Base-by-base conservation (phyloP, 805 yeast genomes). In the Teunomyces kruisii region DNA sequence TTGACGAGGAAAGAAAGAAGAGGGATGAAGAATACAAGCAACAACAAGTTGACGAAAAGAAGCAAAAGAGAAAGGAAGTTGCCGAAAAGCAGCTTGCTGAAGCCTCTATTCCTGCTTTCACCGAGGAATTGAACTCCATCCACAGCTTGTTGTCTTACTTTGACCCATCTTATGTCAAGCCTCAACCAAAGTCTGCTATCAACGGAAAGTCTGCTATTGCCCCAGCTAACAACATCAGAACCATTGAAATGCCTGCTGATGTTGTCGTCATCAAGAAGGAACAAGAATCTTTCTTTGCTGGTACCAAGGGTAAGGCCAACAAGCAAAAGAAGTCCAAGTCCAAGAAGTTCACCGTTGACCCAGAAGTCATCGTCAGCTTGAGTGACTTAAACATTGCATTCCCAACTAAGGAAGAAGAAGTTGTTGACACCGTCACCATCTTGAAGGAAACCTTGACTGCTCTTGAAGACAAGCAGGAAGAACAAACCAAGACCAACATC, bases 51-150 rank as follows among this genome's bases (percentile, higher is more conserved):
- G 78, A 76, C 54, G 77, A 76, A 53, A 80, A 76, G 61, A 70
- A 74, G 49, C 74, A 70, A 53, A 75, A 75, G 58, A 72, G 78
- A 63, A 76, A 76, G 68, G 81, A 76, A 57, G 42, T 43, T 19
- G 86, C 84, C 45, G 88, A 88, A 56, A 75, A 79, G 59, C 81
- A 80, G 59, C 80, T 87, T 72, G 78, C 81, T 42, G 86, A 81
- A 51, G 90, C 90, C 39, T 80, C 86, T 22, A 69, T 70, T 55
- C 96, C 98, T 24, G 98, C 97, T 22, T 91, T 86, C 70, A 80
- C 84, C 47, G 70, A 70, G 37, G 96, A 94, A 70, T 84, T 92
- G 57, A 76, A 76, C 53, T 74, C 84, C 51, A 86, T 94, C 58
- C 88, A 90, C 66, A 72, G 78, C 44, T 75, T 90, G 62, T 75